Percentiles rank a stretch among this genome's conserved stretches.
phyloP scores from a whole-genome alignment of 371 early-diverging fungal genomes.

The Mucor velutinosus region DNA sequence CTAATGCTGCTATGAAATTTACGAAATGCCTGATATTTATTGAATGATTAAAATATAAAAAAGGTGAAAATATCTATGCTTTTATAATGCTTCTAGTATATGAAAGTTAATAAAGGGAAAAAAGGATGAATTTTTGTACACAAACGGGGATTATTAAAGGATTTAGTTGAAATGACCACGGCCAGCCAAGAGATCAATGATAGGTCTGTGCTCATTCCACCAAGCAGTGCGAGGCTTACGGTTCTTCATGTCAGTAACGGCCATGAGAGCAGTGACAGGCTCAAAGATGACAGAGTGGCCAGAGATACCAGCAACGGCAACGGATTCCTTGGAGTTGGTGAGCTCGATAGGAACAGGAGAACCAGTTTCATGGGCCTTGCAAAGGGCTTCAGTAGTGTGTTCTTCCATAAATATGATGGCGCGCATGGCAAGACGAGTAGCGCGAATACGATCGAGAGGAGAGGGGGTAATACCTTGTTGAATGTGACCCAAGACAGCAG shows the following conservation, averaged over 20 bases:
- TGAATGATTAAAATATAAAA: neutral
- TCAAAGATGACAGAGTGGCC: constrained; percentile 78
- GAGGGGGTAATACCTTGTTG: constrained; percentile 97
- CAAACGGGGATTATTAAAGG: neutral
- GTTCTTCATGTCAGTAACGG: constrained; percentile 78
- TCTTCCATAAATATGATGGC: constrained; percentile 63
- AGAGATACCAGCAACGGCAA: constrained; percentile 82
- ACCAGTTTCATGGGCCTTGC: constrained; percentile 31
- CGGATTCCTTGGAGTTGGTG: constrained; percentile 61
- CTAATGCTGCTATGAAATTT: neutral
- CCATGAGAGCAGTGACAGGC: constrained; percentile 68
- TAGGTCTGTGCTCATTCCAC: constrained; percentile 74
- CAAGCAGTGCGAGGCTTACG: constrained; percentile 73
- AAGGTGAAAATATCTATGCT: neutral
- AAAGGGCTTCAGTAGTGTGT: constrained; percentile 37
- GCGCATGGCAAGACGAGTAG: constrained; percentile 82
- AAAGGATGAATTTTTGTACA: neutral
- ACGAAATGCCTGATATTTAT: constrained; percentile 1
- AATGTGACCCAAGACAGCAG: constrained; percentile 94
- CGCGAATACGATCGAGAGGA: constrained; percentile 96
- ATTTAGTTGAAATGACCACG: constrained; percentile 20
- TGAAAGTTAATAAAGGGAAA: constrained; percentile 2
- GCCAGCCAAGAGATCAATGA: constrained; percentile 49
- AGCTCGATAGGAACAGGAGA: constrained; percentile 61
- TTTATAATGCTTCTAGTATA: neutral